phyloP scores from a whole-genome alignment of 2,329 filamentous ascomycete genomes.

The Clarireedia monteithiana region DNA sequence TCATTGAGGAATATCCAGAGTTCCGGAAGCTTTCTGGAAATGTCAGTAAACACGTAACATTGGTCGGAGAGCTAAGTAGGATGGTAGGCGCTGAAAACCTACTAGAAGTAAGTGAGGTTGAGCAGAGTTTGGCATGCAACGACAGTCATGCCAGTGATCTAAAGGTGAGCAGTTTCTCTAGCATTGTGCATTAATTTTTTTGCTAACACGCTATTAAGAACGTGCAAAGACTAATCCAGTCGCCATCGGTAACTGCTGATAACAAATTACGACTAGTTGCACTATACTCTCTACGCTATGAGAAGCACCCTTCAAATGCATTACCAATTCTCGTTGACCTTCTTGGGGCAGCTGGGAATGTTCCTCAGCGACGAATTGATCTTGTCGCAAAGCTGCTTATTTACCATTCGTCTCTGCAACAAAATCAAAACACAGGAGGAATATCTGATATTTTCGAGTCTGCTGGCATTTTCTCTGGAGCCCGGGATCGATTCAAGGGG shows the following conservation, averaged over 20 bases:
- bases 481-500: constrained; percentile 82
- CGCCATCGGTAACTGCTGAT: constrained; percentile 65
- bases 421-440: constrained; percentile 64
- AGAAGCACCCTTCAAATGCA: constrained; percentile 76
- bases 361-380: constrained; percentile 67
- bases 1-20: constrained; percentile 97
- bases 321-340: constrained; percentile 82
- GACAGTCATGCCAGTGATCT: constrained; percentile 88
- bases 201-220: constrained; percentile 41
- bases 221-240: constrained; percentile 79
- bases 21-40: constrained; percentile 96
- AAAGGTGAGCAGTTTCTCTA: constrained; percentile 49
- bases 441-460: constrained; percentile 91
- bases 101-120: constrained; percentile 93
- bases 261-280: constrained; percentile 87
- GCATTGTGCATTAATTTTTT: not conserved
- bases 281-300: constrained; percentile 90
- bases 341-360: constrained; percentile 73
- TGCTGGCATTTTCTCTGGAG: constrained; percentile 82
- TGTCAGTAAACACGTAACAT: constrained; percentile 94
- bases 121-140: constrained; percentile 94
- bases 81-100: constrained; percentile 78
- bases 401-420: constrained; percentile 82
- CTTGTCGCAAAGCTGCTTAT: constrained; percentile 74
- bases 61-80: constrained; percentile 88